Percentiles rank a stretch among this genome's conserved stretches.
Conservation (phyloP, 495 filamentous ascomycete genomes). For the Penicillium pulvis region DNA sequence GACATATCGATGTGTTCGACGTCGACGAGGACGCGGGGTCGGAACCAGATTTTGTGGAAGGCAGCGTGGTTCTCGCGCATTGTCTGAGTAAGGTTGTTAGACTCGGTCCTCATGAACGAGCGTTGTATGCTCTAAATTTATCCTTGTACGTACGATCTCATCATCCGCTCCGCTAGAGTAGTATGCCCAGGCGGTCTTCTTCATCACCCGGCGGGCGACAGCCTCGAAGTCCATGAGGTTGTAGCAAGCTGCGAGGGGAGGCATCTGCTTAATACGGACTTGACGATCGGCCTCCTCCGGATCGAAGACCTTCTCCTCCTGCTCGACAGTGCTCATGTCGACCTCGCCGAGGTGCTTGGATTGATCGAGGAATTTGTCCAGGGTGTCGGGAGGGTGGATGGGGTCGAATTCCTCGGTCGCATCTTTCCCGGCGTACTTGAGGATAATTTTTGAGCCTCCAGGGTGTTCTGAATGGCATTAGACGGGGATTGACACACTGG, state of each 20-base stretch:
- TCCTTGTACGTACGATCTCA: constrained; percentile 73
- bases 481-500: neutral
- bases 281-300: constrained; percentile 78
- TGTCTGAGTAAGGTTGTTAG: constrained; percentile 55
- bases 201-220: constrained; percentile 85
- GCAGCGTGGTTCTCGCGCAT: constrained; percentile 95
- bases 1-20: constrained; percentile 83
- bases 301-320: constrained; percentile 67
- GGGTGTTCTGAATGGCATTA: constrained; percentile 64
- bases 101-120: constrained; percentile 1
- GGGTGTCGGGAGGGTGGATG: constrained; percentile 85
- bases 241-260: constrained; percentile 84
- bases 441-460: constrained; percentile 78
- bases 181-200: constrained; percentile 94
- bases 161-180: constrained; percentile 96
- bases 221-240: constrained; percentile 95
- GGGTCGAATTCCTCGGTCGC: constrained; percentile 90
- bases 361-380: constrained; percentile 73
- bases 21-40: constrained; percentile 80
- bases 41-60: constrained; percentile 98
- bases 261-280: constrained; percentile 76
- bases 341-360: constrained; percentile 90
- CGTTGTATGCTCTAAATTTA: neutral
- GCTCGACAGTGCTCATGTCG: constrained; percentile 82
- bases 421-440: constrained; percentile 82